Conservation (phyloP, 768 basidiomycete genomes). For the Boletellus sp. region DNA sequence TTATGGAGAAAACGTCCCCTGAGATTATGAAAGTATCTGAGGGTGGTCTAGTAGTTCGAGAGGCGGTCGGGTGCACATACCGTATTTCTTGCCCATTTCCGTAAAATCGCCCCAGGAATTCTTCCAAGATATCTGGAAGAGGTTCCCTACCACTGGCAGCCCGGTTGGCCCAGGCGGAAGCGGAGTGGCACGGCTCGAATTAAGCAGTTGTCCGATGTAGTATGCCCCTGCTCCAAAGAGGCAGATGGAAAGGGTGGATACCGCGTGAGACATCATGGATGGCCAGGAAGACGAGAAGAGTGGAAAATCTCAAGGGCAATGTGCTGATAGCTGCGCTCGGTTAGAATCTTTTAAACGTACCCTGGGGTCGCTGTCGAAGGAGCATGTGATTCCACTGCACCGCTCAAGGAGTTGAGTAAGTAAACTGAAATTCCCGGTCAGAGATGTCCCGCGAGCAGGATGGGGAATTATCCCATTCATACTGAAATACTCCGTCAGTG, state of each 20-base stretch:
- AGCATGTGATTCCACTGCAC: no score
- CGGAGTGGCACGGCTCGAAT: background rate
- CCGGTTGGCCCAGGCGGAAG: conserved; percentile 23
- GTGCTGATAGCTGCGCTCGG: no score
- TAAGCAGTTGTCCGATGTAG: background rate
- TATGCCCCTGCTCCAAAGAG: conserved; percentile 19
- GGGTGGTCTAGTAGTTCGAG: background rate
- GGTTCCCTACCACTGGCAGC: conserved; percentile 48
- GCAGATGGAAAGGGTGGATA: conserved; percentile 4
- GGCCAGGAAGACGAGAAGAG: no score
- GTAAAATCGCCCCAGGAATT: conserved; percentile 52
- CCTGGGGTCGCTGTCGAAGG: no score
- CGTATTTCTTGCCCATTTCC: conserved; percentile 51
- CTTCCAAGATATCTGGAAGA: conserved; percentile 49
- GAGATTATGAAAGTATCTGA: conserved; percentile 17
- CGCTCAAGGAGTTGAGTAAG: no score
- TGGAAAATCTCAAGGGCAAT: no score
- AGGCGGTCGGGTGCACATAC: conserved; percentile 26
- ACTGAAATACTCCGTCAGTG: no score
- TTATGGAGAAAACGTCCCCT: conserved; percentile 20
- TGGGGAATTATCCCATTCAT: no score
- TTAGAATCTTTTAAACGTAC: no score
- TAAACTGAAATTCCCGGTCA: no score
- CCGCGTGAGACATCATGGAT: background rate
- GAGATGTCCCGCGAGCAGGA: no score